Conservation (phyloP, 2,329 filamentous ascomycete genomes). For the Exutisphaerella laricina region DNA sequence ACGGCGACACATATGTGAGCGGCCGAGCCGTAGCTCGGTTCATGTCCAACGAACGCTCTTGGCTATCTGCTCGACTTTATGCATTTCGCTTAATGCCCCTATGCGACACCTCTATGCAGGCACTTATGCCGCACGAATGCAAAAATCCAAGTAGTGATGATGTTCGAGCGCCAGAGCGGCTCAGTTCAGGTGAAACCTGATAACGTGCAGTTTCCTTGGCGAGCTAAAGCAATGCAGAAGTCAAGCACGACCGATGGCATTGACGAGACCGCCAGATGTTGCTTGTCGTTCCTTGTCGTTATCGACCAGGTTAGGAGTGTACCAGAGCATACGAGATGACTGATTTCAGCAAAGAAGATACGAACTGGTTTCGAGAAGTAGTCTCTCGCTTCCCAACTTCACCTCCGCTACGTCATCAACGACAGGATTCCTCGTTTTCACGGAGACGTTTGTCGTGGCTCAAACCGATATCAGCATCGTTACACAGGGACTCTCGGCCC, state of each 20-base stretch:
- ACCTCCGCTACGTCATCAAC: not conserved
- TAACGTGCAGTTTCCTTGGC: constrained; percentile 1
- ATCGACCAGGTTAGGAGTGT: too few relatives aligned
- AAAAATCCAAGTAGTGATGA: not conserved
- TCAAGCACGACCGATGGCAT: too few relatives aligned
- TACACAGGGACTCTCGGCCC: not conserved
- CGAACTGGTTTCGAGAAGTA: not conserved
- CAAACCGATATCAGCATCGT: not conserved
- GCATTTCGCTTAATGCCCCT: too few relatives aligned
- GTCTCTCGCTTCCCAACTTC: not conserved
- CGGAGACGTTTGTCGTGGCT: constrained; percentile 1
- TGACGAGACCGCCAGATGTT: too few relatives aligned
- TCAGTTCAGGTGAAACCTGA: not conserved
- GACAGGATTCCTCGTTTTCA: not conserved
- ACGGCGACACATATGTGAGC: too few relatives aligned
- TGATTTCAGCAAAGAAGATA: not conserved
- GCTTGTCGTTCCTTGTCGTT: too few relatives aligned
- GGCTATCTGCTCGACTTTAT: too few relatives aligned
- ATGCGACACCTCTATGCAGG: too few relatives aligned
- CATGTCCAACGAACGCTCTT: too few relatives aligned
- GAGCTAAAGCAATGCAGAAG: constrained; percentile 3
- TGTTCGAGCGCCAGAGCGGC: not conserved
- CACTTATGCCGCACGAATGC: too few relatives aligned
- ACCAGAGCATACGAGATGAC: too few relatives aligned
- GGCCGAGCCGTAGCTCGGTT: too few relatives aligned